phyloP scores from a whole-genome alignment of 208 protist species.

The Strigomonas culicis region DNA sequence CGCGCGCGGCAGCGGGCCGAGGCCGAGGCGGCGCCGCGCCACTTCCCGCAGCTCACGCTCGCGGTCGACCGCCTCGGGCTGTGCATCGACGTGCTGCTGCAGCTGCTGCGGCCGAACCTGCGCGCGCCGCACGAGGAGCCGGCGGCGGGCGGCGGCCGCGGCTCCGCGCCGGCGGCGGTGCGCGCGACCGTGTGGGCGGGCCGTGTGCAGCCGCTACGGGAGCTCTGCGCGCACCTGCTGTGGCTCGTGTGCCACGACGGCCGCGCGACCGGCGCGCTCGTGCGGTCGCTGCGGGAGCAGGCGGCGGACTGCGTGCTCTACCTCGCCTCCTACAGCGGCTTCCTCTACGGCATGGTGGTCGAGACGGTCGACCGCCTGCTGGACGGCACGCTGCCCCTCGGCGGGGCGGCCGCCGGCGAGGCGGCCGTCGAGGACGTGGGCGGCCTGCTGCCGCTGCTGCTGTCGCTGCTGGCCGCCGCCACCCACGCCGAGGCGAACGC shows the following conservation, averaged over 20 bases:
- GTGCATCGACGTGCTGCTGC: constrained; percentile 71
- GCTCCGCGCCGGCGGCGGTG: constrained; percentile 29
- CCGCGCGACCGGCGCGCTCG: constrained; percentile 16
- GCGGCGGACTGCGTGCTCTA: constrained; percentile 68
- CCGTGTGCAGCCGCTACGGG: constrained; percentile 36
- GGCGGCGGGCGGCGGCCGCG: constrained; percentile 26
- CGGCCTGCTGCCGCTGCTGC: constrained; percentile 60
- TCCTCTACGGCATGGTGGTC: constrained; percentile 67
- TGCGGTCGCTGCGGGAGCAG: constrained; percentile 42
- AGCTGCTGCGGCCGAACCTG: constrained; percentile 69
- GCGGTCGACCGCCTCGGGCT: constrained; percentile 49
- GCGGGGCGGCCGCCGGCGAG: background rate
- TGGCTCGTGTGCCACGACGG: constrained; percentile 19
- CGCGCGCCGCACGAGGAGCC: constrained; percentile 27
- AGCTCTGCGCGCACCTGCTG: constrained; percentile 49
- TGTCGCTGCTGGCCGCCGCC: constrained; percentile 42
- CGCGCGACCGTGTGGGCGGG: constrained; percentile 66
- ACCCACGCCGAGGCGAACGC: constrained; percentile 60
- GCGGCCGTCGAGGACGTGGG: constrained; percentile 10
- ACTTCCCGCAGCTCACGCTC: background rate
- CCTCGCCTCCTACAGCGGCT: constrained; percentile 54
- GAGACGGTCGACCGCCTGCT: constrained; percentile 27
- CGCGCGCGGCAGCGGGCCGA: background rate
- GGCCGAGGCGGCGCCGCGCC: background rate
- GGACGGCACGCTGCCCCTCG: constrained; percentile 7